These are phyloP conservation scores for Fusarium sp. DNA, from an alignment of 2,329 filamentous ascomycete species.

Conservation along the genomic window DNA sequence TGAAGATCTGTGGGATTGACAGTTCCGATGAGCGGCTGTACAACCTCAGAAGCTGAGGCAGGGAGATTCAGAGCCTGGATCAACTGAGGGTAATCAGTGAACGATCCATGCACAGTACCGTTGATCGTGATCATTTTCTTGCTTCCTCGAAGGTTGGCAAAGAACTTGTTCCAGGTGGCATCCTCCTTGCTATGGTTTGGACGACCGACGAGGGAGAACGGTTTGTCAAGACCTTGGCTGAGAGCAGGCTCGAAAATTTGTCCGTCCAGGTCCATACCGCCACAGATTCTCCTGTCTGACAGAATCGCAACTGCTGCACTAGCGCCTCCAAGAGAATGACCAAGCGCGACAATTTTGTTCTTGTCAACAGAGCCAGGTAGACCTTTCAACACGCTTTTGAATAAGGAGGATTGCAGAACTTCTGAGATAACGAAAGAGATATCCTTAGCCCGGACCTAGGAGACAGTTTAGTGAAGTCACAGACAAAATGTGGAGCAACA, in stretches of 20 bases:
- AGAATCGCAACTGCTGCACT: conserved; percentile 50
- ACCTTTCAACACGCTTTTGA: conserved; percentile 25
- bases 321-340: conserved; percentile 55
- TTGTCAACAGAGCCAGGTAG: conserved; percentile 45
- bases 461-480: background rate
- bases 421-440: conserved; percentile 53
- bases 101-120: conserved; percentile 48
- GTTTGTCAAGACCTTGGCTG: conserved; percentile 43
- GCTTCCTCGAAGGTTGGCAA: conserved; percentile 40
- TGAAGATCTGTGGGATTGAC: conserved; percentile 29
- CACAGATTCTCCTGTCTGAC: conserved; percentile 49
- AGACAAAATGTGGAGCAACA: accelerated
- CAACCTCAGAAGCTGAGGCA: background rate
- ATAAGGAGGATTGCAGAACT: conserved; percentile 39
- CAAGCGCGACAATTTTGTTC: conserved; percentile 50
- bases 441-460: conserved; percentile 52
- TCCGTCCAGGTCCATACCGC: conserved; percentile 57
- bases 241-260: conserved; percentile 48
- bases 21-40: conserved; percentile 16
- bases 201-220: conserved; percentile 50
- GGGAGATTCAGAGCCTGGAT: conserved; percentile 42
- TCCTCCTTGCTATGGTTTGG: conserved; percentile 47
- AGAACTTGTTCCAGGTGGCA: conserved; percentile 49
- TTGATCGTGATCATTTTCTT: conserved; percentile 42
- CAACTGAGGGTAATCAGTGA: conserved; percentile 48